phyloP scores from a whole-genome alignment of 169 alveolate genomes.

The Eimeria praecox region DNA sequence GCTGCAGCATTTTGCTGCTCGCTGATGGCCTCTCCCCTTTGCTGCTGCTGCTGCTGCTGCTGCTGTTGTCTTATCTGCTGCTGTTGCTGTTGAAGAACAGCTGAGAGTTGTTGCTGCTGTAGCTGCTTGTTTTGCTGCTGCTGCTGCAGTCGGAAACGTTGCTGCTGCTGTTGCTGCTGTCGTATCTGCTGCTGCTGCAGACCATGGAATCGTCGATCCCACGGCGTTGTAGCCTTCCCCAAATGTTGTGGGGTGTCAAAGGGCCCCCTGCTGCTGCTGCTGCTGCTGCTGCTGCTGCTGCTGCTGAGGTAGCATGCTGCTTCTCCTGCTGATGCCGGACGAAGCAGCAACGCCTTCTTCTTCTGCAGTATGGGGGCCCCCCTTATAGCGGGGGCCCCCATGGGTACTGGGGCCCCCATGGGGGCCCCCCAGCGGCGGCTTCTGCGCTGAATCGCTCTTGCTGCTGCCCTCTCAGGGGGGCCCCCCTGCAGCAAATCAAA shows the following conservation, averaged over 20 bases:
- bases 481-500: no score
- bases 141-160: not conserved
- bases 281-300: conserved; percentile 47
- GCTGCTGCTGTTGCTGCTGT: conserved; percentile 24
- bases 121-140: not conserved
- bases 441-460: not conserved
- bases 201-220: not conserved
- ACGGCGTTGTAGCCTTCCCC: not conserved
- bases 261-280: conserved; percentile 2
- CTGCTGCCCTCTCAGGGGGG: conserved; percentile 22
- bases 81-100: not conserved
- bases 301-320: not conserved
- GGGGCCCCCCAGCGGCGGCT: not conserved
- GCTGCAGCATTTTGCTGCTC: not conserved
- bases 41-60: not conserved
- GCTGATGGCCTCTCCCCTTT: not conserved
- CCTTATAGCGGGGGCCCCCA: not conserved
- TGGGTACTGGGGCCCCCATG: conserved; percentile 12
- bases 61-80: not conserved
- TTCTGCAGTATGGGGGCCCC: not conserved
- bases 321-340: not conserved
- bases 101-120: not conserved
- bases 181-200: conserved; percentile 42
- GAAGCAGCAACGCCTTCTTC: not conserved
- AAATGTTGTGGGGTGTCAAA: not conserved